A percentile compares a stretch with the other conserved stretches of the same genome.
These are phyloP conservation scores for Pistacia vera DNA, from an alignment of 345 rosid species.

Conservation along the genomic window DNA sequence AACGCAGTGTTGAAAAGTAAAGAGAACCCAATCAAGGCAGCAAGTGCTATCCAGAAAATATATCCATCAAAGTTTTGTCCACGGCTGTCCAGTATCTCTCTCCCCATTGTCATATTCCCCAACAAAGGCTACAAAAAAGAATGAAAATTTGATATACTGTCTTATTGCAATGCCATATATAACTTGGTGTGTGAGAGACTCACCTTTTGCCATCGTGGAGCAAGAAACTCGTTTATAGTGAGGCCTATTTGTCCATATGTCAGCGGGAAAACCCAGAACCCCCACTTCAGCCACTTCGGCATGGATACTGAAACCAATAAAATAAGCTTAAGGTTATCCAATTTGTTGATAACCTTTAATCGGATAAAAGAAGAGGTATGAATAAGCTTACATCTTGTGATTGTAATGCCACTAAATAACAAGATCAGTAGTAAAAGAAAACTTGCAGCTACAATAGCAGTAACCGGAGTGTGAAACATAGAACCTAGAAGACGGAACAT, in stretches of 20 bases:
- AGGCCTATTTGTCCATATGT: constrained; percentile 3
- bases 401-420: not conserved
- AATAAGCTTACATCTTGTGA: not conserved
- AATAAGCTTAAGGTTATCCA: not conserved
- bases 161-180: too few relatives aligned
- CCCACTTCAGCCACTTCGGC: constrained; percentile 1
- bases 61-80: constrained; percentile 1
- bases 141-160: too few relatives aligned
- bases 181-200: too few relatives aligned
- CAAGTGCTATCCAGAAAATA: not conserved
- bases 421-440: not conserved
- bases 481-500: not conserved
- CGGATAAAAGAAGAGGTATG: not conserved
- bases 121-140: too few relatives aligned
- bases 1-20: too few relatives aligned
- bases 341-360: not conserved
- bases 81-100: not conserved
- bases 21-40: not conserved
- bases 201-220: constrained; percentile 10
- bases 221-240: constrained; percentile 6
- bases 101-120: not conserved
- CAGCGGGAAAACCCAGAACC: constrained; percentile 6
- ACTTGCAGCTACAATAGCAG: not conserved
- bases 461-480: not conserved
- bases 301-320: not conserved